Conservation (phyloP, 345 rosid species). For the Ceriops zippeliana region DNA sequence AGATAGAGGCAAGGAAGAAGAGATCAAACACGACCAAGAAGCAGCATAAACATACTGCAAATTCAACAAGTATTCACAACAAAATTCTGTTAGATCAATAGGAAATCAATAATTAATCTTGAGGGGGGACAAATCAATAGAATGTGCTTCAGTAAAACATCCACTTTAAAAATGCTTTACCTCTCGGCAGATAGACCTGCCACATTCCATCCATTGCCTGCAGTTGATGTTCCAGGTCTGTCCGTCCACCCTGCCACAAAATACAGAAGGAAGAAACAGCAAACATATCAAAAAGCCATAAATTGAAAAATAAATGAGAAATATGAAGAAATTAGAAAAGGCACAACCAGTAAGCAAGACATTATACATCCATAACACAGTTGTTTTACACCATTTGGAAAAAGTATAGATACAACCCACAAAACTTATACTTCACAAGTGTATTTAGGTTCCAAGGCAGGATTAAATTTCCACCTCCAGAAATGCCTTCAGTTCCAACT, state of each 20-base stretch:
- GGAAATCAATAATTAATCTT: background rate
- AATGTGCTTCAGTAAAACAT: background rate
- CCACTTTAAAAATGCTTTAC: constrained; percentile 27
- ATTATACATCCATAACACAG: background rate
- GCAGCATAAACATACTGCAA: background rate
- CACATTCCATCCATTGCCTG: constrained; percentile 52
- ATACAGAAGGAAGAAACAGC: background rate
- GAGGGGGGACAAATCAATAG: constrained; percentile 4
- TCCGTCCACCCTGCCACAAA: constrained; percentile 52
- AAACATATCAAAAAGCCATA: background rate
- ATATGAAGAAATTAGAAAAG: background rate
- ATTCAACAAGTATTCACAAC: background rate
- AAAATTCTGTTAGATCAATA: background rate
- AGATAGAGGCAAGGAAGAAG: too few species aligned
- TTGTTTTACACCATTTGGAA: background rate
- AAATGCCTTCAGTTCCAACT: constrained; percentile 57
- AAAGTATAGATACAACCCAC: background rate
- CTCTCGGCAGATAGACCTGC: constrained; percentile 55
- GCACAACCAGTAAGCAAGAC: background rate
- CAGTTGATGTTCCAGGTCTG: constrained; percentile 62
- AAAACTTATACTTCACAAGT: background rate
- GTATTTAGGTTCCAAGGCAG: constrained; percentile 10
- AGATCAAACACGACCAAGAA: background rate
- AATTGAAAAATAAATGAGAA: constrained; percentile 1
- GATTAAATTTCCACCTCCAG: constrained; percentile 53